Evolutionary conservation across 1,284 basidiomycete species (phyloP).

Genomic region (Porodaedalea pini): DNA sequence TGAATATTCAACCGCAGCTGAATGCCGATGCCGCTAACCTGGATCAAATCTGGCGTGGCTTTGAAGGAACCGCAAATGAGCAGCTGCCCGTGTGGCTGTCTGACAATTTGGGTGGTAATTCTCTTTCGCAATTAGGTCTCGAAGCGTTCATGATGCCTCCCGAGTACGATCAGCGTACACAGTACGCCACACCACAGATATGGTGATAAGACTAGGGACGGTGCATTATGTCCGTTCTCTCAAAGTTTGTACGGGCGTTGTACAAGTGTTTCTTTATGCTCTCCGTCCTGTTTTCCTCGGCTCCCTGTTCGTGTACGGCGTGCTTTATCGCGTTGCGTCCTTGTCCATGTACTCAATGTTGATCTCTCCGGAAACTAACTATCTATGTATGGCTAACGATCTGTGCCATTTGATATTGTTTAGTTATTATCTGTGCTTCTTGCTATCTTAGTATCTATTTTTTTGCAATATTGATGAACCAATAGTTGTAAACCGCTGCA

Average conservation of each 20-base stretch:
- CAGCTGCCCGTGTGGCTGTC: conserved; percentile 80
- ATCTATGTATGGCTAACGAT: not conserved
- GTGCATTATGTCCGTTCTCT: not conserved
- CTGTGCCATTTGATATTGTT: not conserved
- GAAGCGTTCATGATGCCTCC: conserved; percentile 76
- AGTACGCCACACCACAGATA: conserved; percentile 54
- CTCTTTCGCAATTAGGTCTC: conserved; percentile 75
- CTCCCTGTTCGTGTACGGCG: not conserved
- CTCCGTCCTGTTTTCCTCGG: not conserved
- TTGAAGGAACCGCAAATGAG: conserved; percentile 65
- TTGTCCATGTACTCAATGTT: not conserved
- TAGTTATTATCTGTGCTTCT: not conserved
- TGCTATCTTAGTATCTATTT: not conserved
- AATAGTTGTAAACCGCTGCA: no score
- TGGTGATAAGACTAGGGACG: conserved; percentile 43
- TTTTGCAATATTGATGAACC: no score
- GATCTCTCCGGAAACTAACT: not conserved
- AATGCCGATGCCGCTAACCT: conserved; percentile 47
- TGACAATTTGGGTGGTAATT: conserved; percentile 69
- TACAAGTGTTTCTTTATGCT: conserved; percentile 4
- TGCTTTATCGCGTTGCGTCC: not conserved
- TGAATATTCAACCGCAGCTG: conserved; percentile 30
- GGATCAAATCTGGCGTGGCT: conserved; percentile 72
- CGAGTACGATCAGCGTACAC: conserved; percentile 56
- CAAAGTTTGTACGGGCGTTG: not conserved